Conservation (phyloP, 192 early-diverging fungal genomes). For the Spinellus fusiger region DNA sequence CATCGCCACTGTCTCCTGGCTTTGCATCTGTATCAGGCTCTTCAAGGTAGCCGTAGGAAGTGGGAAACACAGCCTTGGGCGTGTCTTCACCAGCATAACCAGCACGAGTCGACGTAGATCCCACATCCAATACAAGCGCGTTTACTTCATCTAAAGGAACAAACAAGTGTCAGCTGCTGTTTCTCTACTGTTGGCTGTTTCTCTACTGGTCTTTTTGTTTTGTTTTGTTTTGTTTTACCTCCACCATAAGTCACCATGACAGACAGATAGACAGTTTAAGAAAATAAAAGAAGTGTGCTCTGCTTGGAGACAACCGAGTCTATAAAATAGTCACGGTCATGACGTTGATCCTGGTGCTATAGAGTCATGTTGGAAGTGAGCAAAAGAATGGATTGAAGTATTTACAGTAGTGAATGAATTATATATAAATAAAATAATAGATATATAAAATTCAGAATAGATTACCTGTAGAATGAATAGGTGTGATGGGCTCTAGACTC, state of each 20-base stretch:
- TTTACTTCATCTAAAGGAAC: constrained; percentile 76
- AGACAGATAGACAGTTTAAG: background rate
- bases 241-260: constrained; percentile 33
- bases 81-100: constrained; percentile 98
- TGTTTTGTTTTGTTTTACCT: constrained; percentile 8
- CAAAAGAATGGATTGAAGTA: background rate
- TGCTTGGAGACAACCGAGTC: constrained; percentile 1
- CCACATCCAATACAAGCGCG: constrained; percentile 90
- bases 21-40: constrained; percentile 34
- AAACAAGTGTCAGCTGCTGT: background rate
- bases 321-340: background rate
- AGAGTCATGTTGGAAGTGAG: background rate
- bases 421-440: background rate
- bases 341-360: background rate
- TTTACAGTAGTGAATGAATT: no score
- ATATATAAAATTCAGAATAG: background rate
- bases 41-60: constrained; percentile 65
- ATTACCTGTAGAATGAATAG: no score
- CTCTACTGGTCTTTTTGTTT: background rate
- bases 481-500: no score
- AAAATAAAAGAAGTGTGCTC: background rate
- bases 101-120: constrained; percentile 79
- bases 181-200: background rate
- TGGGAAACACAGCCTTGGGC: constrained; percentile 83
- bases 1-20: constrained; percentile 30